phyloP scores from a whole-genome alignment of 2,329 filamentous ascomycete species.

The Curvularia eragrostidis region DNA sequence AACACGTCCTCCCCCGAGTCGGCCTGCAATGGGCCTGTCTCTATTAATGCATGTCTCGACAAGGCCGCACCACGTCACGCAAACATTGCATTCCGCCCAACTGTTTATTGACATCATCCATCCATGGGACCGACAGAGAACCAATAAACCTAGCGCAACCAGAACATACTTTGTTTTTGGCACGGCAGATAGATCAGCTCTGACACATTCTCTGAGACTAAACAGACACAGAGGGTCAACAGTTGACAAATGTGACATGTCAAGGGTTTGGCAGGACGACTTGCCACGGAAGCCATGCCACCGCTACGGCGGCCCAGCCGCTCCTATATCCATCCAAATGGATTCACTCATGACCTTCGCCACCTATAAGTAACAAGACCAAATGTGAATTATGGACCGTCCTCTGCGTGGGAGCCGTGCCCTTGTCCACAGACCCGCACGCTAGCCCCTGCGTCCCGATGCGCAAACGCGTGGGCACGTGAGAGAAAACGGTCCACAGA shows the following conservation, averaged over 20 bases:
- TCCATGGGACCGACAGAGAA: background rate
- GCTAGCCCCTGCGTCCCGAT: conserved; percentile 5
- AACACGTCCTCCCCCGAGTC: background rate
- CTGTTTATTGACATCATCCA: background rate
- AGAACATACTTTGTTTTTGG: background rate
- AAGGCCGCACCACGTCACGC: background rate
- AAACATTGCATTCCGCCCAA: conserved; percentile 1
- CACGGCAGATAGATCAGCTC: background rate
- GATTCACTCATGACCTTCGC: background rate
- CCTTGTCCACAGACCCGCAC: conserved; percentile 10
- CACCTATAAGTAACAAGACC: background rate
- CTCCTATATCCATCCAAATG: background rate
- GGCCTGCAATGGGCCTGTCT: background rate
- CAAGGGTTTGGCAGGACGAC: background rate
- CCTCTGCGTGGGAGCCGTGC: background rate
- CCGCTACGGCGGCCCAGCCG: too few relatives aligned
- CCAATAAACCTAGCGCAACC: background rate
- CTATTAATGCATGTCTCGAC: background rate
- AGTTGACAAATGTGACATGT: background rate
- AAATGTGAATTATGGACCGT: background rate
- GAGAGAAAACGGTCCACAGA: conserved; percentile 3
- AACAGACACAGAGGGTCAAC: background rate
- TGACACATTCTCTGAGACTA: background rate
- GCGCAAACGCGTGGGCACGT: conserved; percentile 18
- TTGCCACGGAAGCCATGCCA: background rate